phyloP scores from a whole-genome alignment of 176 grass and related monocot genomes.

The Carex scoparia region DNA sequence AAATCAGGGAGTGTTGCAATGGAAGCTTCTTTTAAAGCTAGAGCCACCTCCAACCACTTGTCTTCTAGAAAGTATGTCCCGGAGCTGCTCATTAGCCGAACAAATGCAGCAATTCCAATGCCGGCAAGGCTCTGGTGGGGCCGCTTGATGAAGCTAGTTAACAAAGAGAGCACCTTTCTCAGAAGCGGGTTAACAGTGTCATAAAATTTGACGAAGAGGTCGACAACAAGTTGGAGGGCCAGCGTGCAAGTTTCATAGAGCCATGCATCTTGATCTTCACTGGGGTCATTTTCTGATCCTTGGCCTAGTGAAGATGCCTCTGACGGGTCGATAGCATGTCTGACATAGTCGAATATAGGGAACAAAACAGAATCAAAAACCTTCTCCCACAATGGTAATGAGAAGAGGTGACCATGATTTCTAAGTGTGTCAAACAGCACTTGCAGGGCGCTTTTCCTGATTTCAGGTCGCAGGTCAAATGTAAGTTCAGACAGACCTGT shows the following conservation, averaged over 20 bases:
- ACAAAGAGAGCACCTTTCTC: conserved; percentile 80
- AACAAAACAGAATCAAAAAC: conserved; percentile 99
- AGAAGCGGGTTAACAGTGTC: conserved; percentile 88
- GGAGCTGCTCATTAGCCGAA: conserved; percentile 95
- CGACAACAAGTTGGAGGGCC: conserved; percentile 95
- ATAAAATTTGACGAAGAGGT: conserved; percentile 99
- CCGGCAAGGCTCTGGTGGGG: conserved; percentile 99
- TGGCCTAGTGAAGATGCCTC: conserved; percentile 60
- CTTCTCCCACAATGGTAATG: conserved; percentile 97
- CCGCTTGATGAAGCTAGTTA: conserved; percentile 96
- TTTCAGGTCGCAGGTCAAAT: conserved; percentile 92
- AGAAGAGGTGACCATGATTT: conserved; percentile 99
- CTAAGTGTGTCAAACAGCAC: conserved; percentile 95
- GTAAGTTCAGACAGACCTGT: conserved; percentile 98
- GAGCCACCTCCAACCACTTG: conserved; percentile 82
- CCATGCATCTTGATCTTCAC: conserved; percentile 96
- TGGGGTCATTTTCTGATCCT: conserved; percentile 52
- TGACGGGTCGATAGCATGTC: conserved; percentile 92
- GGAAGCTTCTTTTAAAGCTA: conserved; percentile 90
- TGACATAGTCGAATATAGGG: conserved; percentile 99
- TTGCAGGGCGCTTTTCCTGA: conserved; percentile 97
- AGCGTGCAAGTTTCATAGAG: conserved; percentile 97
- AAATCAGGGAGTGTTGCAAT: conserved; percentile 89
- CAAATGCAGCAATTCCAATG: conserved; percentile 97
- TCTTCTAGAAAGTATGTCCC: conserved; percentile 85